Conservation (phyloP, 495 filamentous ascomycete species). For the Chaetomium fimeti region DNA sequence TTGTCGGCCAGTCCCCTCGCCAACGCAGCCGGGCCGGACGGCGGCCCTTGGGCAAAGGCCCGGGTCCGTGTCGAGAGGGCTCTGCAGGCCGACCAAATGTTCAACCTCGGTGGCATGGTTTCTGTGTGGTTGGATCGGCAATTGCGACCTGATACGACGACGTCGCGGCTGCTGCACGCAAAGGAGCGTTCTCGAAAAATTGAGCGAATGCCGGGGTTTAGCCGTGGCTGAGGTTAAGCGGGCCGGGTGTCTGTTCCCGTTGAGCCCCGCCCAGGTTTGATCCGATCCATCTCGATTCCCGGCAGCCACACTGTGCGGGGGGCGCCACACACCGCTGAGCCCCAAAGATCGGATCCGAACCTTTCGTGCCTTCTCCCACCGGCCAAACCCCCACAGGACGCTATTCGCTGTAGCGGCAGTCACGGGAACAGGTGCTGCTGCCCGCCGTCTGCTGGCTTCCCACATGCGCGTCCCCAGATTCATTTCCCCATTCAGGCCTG, state of each 20-base stretch:
- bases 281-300: constrained; percentile 5
- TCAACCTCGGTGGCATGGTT: constrained; percentile 54
- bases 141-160: background rate
- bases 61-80: constrained; percentile 46
- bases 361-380: background rate
- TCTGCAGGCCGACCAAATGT: constrained; percentile 45
- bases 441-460: constrained; percentile 1
- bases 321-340: background rate
- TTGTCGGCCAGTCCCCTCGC: constrained; percentile 38
- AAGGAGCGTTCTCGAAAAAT: constrained; percentile 15
- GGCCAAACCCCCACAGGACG: no score
- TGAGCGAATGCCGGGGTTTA: constrained; percentile 20
- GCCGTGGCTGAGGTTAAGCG: constrained; percentile 12
- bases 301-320: constrained; percentile 5
- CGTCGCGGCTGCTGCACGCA: constrained; percentile 8
- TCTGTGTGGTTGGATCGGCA: constrained; percentile 17
- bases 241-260: no score
- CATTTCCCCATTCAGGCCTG: background rate
- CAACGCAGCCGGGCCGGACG: constrained; percentile 61
- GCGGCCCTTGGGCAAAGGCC: constrained; percentile 49
- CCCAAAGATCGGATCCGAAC: background rate
- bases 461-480: background rate
- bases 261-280: background rate
- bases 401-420: background rate
- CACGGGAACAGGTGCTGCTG: constrained; percentile 18